Conservation (phyloP, 2,329 filamentous ascomycete genomes). For the Lecanoromycetidae sp. region DNA sequence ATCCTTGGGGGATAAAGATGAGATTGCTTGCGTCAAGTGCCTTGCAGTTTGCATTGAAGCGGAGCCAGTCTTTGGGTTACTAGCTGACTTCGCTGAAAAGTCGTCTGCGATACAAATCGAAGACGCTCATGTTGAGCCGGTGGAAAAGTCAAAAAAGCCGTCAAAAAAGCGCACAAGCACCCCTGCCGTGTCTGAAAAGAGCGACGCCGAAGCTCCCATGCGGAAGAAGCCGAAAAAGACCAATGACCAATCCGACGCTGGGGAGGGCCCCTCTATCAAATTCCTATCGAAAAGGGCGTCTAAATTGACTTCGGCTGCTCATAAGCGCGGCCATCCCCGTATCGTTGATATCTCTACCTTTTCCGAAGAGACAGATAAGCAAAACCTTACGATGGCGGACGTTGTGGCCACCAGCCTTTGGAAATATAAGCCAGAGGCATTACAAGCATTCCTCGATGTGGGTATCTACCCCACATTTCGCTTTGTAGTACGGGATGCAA, state of each 20-base stretch:
- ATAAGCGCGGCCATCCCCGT: not conserved
- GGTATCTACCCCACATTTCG: not conserved
- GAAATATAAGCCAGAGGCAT: not conserved
- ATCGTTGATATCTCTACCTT: not conserved
- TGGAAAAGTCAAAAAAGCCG: no score
- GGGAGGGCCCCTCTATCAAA: not conserved
- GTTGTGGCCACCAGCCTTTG: constrained; percentile 5
- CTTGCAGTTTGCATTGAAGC: no score
- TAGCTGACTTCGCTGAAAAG: no score
- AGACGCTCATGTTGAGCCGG: no score
- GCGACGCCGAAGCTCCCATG: no score
- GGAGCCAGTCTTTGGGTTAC: no score
- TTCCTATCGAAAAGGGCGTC: not conserved
- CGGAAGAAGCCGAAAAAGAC: no score
- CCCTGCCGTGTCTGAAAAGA: no score
- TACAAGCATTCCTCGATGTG: not conserved
- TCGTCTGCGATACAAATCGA: no score
- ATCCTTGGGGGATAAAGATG: no score
- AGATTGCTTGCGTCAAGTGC: no score
- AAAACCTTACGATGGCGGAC: constrained; percentile 5
- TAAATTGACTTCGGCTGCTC: not conserved
- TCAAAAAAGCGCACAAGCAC: no score
- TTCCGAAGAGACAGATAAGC: not conserved
- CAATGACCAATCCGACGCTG: not conserved
- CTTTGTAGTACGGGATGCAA: not conserved